Percentiles rank a stretch among this genome's conserved stretches.
Conservation (phyloP, 2,329 filamentous ascomycete genomes). For the Monosporascus sp. region DNA sequence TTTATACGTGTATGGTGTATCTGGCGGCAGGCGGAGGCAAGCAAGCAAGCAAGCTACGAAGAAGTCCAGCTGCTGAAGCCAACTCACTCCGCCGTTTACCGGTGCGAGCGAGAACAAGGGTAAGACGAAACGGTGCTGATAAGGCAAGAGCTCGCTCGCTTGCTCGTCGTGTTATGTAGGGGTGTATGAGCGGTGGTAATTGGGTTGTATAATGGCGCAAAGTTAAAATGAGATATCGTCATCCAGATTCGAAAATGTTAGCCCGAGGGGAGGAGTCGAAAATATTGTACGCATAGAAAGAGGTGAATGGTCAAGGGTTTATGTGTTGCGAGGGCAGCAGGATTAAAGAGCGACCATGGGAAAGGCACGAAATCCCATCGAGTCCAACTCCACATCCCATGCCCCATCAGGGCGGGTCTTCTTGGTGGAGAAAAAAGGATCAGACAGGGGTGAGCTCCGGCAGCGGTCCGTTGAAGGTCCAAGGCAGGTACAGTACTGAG, state of each 20-base stretch:
- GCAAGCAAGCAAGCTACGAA: not conserved
- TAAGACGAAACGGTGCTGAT: not conserved
- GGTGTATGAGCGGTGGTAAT: too few species aligned
- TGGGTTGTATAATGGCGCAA: too few species aligned
- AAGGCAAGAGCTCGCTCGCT: too few species aligned
- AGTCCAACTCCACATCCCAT: slow-evolving; percentile 14
- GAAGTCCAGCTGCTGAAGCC: not conserved
- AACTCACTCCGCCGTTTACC: not conserved
- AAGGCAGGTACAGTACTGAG: not conserved
- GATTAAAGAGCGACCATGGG: slow-evolving; percentile 26
- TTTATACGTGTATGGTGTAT: not conserved
- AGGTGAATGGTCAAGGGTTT: not conserved
- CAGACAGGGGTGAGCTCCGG: slow-evolving; percentile 6
- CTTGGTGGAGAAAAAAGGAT: slow-evolving; percentile 7
- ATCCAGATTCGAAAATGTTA: not conserved
- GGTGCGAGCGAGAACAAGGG: not conserved
- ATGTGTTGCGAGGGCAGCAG: slow-evolving; percentile 3
- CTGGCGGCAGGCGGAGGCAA: not conserved
- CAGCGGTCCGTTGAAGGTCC: slow-evolving; percentile 1
- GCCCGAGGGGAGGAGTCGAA: not conserved
- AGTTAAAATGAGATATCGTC: not conserved
- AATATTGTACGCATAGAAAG: not conserved
- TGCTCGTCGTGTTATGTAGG: too few species aligned
- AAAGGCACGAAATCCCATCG: slow-evolving; percentile 27
- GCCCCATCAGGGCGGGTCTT: slow-evolving; percentile 4